Percentiles rank a stretch among this genome's conserved stretches.
Evolutionary conservation across 2,329 filamentous ascomycete genomes (phyloP).

Genomic region (Akanthomyces lecanii): DNA sequence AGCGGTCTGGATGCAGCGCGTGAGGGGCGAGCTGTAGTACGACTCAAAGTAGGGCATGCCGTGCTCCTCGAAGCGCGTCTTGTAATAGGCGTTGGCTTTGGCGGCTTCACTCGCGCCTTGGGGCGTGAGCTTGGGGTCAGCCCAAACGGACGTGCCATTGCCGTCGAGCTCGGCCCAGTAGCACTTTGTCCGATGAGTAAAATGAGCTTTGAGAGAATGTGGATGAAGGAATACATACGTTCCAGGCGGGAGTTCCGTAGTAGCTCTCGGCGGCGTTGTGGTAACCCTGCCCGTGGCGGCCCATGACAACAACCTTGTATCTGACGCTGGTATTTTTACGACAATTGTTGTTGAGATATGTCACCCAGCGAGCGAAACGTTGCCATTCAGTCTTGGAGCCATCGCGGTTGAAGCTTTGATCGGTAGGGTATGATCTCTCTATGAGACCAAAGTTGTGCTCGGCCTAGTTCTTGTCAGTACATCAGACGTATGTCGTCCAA

Average conservation of each 20-base stretch:
- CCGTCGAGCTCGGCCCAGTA: conserved; percentile 64
- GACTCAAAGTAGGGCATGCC: conserved; percentile 57
- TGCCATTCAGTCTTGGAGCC: conserved; percentile 57
- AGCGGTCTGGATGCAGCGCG: conserved; percentile 59
- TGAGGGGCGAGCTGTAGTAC: conserved; percentile 63
- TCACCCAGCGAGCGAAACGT: conserved; percentile 56
- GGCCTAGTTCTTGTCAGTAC: conserved; percentile 37
- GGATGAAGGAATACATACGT: conserved; percentile 41
- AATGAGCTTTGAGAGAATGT: too few relatives aligned
- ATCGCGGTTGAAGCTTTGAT: conserved; percentile 37
- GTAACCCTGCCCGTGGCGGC: conserved; percentile 65
- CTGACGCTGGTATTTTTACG: conserved; percentile 39
- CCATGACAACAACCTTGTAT: conserved; percentile 66
- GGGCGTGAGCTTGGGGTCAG: conserved; percentile 58
- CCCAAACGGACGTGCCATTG: conserved; percentile 59
- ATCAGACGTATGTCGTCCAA: not conserved
- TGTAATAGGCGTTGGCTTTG: conserved; percentile 58
- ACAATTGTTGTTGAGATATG: conserved; percentile 45
- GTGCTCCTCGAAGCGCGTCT: conserved; percentile 44
- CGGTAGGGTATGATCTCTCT: conserved; percentile 56
- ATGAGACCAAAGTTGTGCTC: conserved; percentile 62
- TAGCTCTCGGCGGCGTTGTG: conserved; percentile 60
- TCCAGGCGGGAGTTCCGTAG: conserved; percentile 67
- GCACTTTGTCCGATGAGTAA: conserved; percentile 37
- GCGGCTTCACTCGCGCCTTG: conserved; percentile 54